These are phyloP conservation scores for Sugiyamaella valdiviana DNA, from an alignment of 805 yeast genomes.

Conservation along the genomic window DNA sequence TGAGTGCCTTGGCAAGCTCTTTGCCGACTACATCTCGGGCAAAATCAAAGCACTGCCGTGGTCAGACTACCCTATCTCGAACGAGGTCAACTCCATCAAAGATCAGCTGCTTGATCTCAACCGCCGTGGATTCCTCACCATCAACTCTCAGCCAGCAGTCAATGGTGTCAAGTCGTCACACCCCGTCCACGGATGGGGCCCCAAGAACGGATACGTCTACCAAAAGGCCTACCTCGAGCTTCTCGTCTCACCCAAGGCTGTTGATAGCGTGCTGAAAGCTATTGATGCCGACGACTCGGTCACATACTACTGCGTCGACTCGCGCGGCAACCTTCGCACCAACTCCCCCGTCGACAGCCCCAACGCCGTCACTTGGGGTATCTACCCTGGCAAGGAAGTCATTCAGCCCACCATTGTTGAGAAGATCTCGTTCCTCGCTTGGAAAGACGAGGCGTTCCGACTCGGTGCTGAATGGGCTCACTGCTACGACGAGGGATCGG, in stretches of 20 bases:
- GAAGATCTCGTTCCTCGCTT: conserved; percentile 82
- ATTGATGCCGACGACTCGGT: conserved; percentile 46
- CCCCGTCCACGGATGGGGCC: conserved; percentile 88
- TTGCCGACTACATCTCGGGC: conserved; percentile 66
- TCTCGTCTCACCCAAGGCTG: conserved; percentile 55
- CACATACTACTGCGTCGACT: conserved; percentile 74
- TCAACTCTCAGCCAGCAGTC: conserved; percentile 91
- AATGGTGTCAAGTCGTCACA: conserved; percentile 72
- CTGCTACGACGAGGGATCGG: conserved; percentile 28
- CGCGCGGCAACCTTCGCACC: conserved; percentile 49
- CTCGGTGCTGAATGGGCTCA: conserved; percentile 72
- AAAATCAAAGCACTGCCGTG: conserved; percentile 76
- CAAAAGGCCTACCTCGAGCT: conserved; percentile 92
- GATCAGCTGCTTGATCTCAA: conserved; percentile 58
- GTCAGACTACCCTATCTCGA: conserved; percentile 86
- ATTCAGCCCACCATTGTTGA: conserved; percentile 96
- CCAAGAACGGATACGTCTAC: conserved; percentile 83
- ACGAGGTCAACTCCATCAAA: conserved; percentile 62
- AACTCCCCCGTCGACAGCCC: conserved; percentile 73
- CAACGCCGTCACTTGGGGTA: conserved; percentile 98
- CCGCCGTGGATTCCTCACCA: conserved; percentile 62
- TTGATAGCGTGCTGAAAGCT: conserved; percentile 41
- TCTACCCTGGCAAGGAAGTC: conserved; percentile 91
- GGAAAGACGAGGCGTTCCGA: conserved; percentile 93
- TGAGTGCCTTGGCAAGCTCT: conserved; percentile 55